Evolutionary conservation across 2,329 filamentous ascomycete genomes (phyloP), one percentile per base, ranked within the genome.

Genomic region (Aspergillus unguis): DNA sequence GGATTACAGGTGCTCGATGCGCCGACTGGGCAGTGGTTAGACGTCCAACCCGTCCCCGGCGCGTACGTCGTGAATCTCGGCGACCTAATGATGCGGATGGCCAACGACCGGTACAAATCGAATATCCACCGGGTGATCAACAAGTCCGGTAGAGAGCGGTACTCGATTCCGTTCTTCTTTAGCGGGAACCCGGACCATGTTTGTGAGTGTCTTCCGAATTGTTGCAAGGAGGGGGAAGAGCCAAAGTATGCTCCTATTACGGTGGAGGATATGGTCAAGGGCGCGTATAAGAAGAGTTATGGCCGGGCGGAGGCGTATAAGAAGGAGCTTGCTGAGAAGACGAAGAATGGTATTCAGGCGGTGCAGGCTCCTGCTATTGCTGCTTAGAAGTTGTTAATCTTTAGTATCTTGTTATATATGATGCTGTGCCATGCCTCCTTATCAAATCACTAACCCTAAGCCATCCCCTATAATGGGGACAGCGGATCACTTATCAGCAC

Each of bases 51-150:
- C 2, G 54, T 62, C 9, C 54, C 60, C 6, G 64, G 62, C 5
- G 64, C 65, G 5, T 67, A 65, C 37, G 65, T 69, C 0, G 62
- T 71, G 1, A 71, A 71, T 23, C 52, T 69, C 11, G 67, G 65
- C 6, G 69, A 76, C 44, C 57, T 75, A 25, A 73, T 75, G 61
- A 71, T 71, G 70, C 65, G 69, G 25, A 74, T 71, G 73, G 64
- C 67, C 2, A 75, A 75, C 50, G 71, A 75, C 51, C 65, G 61
- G 44, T 76, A 74, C 53, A 71, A 70, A n/a, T 72, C 67, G 0
- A 74, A 73, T 44, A 58, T 69, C 9, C 73, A 75, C 52, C 67
- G 73, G 0, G 73, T 75, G 0, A 75, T 76, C 46, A 75, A 75
- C 57, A 64, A 66, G 44, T 69, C 68, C 8, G 69, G 68, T 0